Percentiles rank a stretch among this genome's conserved stretches.
Evolutionary conservation across 1,139 yeast genomes (phyloP).

Genomic region (Wickerhamomyces sp.): DNA sequence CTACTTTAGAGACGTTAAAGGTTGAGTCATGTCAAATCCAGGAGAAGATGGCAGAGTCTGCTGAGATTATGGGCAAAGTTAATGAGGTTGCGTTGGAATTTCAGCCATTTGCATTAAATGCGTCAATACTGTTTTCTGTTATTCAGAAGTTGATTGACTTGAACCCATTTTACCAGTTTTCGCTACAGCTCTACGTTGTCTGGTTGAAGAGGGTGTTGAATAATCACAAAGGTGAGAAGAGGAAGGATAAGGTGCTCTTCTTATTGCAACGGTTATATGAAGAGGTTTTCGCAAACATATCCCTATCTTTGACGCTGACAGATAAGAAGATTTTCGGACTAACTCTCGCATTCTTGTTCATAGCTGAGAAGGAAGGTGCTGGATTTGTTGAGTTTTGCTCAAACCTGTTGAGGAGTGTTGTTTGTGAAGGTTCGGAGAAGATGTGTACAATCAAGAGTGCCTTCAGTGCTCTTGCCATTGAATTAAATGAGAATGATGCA

Average conservation of each 20-base stretch:
- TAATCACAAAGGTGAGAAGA: constrained; percentile 2
- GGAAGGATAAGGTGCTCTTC: constrained; percentile 21
- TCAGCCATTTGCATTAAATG: constrained; percentile 49
- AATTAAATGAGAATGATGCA: background rate
- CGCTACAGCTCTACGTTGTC: constrained; percentile 42
- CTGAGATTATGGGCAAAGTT: constrained; percentile 47
- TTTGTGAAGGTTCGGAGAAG: constrained; percentile 3
- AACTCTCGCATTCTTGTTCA: constrained; percentile 28
- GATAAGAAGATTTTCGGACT: constrained; percentile 47
- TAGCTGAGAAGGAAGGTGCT: constrained; percentile 16
- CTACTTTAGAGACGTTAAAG: constrained; percentile 62
- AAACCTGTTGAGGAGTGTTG: constrained; percentile 6
- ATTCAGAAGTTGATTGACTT: constrained; percentile 39
- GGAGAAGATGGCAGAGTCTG: constrained; percentile 49
- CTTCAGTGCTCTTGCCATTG: constrained; percentile 8
- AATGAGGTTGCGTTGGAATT: constrained; percentile 44
- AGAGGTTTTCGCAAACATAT: constrained; percentile 41
- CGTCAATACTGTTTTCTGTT: constrained; percentile 45
- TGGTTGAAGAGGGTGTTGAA: constrained; percentile 39
- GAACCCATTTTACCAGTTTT: constrained; percentile 52
- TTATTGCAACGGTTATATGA: constrained; percentile 37
- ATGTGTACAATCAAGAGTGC: constrained; percentile 6
- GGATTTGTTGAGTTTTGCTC: constrained; percentile 8
- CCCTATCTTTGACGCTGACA: constrained; percentile 44
- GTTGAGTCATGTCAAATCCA: constrained; percentile 53